Conservation (phyloP, 2,329 filamentous ascomycete genomes). For the Ceratocystis papillata region DNA sequence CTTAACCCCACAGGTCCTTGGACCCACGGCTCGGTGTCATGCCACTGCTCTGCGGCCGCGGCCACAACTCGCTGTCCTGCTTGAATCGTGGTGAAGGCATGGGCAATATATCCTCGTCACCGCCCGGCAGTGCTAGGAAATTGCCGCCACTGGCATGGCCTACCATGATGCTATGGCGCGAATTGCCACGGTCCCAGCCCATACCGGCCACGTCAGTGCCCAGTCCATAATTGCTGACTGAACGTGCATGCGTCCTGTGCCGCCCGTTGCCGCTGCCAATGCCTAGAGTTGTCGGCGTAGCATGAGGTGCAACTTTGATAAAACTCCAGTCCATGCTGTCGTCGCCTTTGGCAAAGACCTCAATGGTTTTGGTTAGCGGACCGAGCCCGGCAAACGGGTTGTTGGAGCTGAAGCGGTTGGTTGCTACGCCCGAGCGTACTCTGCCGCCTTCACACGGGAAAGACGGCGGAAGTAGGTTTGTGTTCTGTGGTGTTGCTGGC, state of each 20-base stretch:
- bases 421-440: conserved; percentile 23
- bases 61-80: conserved; percentile 34
- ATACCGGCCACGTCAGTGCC: conserved; percentile 40
- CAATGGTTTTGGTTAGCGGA: conserved; percentile 43
- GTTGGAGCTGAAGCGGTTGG: conserved; percentile 47
- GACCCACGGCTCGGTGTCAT: conserved; percentile 33
- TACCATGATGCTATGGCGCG: conserved; percentile 45
- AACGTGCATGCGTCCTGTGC: conserved; percentile 31
- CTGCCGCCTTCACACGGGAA: conserved; percentile 25
- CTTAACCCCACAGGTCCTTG: conserved; percentile 37
- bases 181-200: conserved; percentile 43
- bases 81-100: conserved; percentile 24
- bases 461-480: conserved; percentile 20
- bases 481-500: conserved; percentile 26
- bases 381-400: conserved; percentile 43
- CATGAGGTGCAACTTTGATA: conserved; percentile 37
- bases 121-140: conserved; percentile 43
- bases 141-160: conserved; percentile 40
- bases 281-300: conserved; percentile 25
- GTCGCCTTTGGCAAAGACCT: conserved; percentile 50
- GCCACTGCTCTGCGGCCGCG: conserved; percentile 36
- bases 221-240: conserved; percentile 48
- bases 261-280: not conserved
- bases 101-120: conserved; percentile 23
- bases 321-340: conserved; percentile 51